phyloP scores from a whole-genome alignment of 2,329 filamentous ascomycete genomes.

The Hymenoscyphus repandus region DNA sequence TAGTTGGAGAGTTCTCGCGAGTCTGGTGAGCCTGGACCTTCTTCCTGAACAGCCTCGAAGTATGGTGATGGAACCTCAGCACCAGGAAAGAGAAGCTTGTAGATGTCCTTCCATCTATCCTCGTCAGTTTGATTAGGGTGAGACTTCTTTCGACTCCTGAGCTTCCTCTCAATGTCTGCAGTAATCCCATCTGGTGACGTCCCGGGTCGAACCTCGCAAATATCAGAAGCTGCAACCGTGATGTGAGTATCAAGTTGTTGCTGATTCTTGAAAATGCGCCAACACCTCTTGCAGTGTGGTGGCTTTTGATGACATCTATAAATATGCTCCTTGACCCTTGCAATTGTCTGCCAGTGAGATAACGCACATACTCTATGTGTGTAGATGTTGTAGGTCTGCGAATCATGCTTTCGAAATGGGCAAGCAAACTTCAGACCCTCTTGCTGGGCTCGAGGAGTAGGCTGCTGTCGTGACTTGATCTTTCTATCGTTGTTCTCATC shows the following conservation, averaged over 20 bases:
- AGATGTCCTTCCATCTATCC: conserved; percentile 19
- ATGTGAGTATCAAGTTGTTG: conserved; percentile 14
- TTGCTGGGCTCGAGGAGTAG: neutral
- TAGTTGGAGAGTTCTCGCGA: conserved; percentile 11
- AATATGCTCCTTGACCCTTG: conserved; percentile 18
- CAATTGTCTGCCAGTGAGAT: conserved; percentile 9
- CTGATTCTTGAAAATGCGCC: conserved; percentile 12
- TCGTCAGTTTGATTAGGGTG: conserved; percentile 13
- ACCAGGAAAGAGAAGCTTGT: conserved; percentile 16
- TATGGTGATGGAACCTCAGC: conserved; percentile 16
- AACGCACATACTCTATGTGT: conserved; percentile 11
- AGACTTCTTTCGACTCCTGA: conserved; percentile 16
- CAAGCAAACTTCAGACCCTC: conserved; percentile 13
- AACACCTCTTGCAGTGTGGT: conserved; percentile 16
- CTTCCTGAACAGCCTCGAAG: conserved; percentile 8
- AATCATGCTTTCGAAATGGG: conserved; percentile 17
- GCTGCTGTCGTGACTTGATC: neutral
- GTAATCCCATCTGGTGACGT: conserved; percentile 11
- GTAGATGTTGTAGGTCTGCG: conserved; percentile 13
- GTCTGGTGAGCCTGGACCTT: conserved; percentile 9
- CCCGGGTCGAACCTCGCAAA: conserved; percentile 8
- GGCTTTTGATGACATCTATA: conserved; percentile 11
- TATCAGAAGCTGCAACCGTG: conserved; percentile 5
- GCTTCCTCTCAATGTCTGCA: conserved; percentile 9
- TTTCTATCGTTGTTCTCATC: conserved; percentile 5